Evolutionary conservation across 495 filamentous ascomycete species (phyloP), one percentile per base, ranked within the genome.

Genomic region (Aspergillus ellipticus): DNA sequence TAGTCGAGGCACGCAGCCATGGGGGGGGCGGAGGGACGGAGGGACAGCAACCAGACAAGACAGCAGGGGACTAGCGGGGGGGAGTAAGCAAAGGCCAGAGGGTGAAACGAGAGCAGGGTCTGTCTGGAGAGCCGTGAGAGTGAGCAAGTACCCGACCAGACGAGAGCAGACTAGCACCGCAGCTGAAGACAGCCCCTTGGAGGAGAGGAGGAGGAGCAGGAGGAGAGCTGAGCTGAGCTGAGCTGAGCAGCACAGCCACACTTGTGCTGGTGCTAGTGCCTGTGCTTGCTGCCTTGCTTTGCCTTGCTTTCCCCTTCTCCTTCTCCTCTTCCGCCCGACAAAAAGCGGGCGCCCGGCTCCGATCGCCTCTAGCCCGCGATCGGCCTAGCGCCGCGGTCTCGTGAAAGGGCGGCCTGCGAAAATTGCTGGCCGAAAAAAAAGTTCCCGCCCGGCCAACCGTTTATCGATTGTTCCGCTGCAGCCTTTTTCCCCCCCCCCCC

Each of bases 341-440:
- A 57, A 49, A 63, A 58, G 61, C 49, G 57, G 61, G 58, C 56
- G 49, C 57, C 51, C 49, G 52, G 54, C 45, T 47, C 48, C 51
- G 68, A 76, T 73, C 65, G 65, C 53, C 69, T 58, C 74, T 76
- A 77, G 42, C n/a, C 70, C 69, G 19, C 64, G 66, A 73, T 71
- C 68, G 70, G 70, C 6, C 60, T 74, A 75, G 74, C 56, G 65
- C 56, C 45, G 35, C 39, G 62, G 22, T 53, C 50, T 53, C 55
- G 58, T 57, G 48, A 49, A 49, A 63, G 63, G 61, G 51, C 60
- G 42, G 11, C 37, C 5, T 39, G 43, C 42, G 21, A 35, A 53
- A 56, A 17, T n/a, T 8, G 3, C 1, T n/a, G 35, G 11, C 35
- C 24, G 24, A 63, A 66, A 66, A 68, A 57, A 64, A 66, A 65